Evolutionary conservation across 208 protist species (phyloP), one percentile per base, ranked within the genome.

Genomic region (Acanthamoeba royreba): DNA sequence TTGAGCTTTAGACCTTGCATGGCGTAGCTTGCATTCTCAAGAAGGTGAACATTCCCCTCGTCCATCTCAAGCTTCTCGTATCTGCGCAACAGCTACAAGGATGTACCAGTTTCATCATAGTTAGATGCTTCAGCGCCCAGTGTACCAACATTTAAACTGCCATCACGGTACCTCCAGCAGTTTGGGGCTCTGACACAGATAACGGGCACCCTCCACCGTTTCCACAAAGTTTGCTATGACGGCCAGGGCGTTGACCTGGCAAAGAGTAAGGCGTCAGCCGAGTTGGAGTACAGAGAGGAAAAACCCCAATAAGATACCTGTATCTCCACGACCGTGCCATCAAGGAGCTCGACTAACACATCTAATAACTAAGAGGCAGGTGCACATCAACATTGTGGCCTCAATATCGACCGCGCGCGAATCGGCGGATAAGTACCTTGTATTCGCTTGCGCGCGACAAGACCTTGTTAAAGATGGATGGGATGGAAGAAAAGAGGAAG

Each of bases 141-240:
- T n/a, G n/a, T n/a, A n/a, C n/a, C n/a, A n/a, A n/a, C n/a, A n/a
- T n/a, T n/a, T n/a, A n/a, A n/a, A n/a, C n/a, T n/a, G n/a, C n/a
- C n/a, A n/a, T n/a, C n/a, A n/a, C n/a, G n/a, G n/a, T 19, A 92
- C 87, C 58, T 74, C 45, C 22, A 92, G 87, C 25, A 92, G 61
- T 0, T 46, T 91, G 22, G 55, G 11, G 43, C 45, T 92, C 2
- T 79, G 61, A 61, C 87, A 92, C 33, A 92, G 28, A 11, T 31
- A 22, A 7, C 42, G 42, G 11, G 87, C 87, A 28, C 87, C 46
- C 40, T 92, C 61, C 47, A 43, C 55, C 11, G 87, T 92, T 46
- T 92, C 87, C 58, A 92, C 87, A 52, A 92, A 81, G 61, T 92
- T 92, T 52, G 87, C 87, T n/a, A 92, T 81, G 28, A 92, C 87